A percentile compares a stretch with the other conserved stretches of the same genome.
phyloP scores from a whole-genome alignment of 768 basidiomycete species.

The Royoungia palumana region DNA sequence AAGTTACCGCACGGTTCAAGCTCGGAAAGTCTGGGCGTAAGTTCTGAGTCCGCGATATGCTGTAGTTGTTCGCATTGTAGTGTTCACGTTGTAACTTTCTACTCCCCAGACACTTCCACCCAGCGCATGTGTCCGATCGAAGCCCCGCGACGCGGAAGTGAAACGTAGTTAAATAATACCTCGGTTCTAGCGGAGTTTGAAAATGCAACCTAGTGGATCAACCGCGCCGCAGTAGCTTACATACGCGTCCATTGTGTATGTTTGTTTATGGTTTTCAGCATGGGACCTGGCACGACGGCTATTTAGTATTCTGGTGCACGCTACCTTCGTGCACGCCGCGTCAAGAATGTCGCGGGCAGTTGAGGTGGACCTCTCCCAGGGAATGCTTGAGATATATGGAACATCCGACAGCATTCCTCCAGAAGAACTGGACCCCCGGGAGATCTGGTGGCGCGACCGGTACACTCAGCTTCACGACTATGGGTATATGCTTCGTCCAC shows the following conservation, averaged over 20 bases:
- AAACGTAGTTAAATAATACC: too few species aligned
- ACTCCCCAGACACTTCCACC: not conserved
- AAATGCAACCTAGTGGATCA: too few species aligned
- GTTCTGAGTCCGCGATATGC: not conserved
- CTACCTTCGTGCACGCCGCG: not conserved
- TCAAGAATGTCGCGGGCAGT: not conserved
- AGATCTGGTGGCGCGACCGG: too few species aligned
- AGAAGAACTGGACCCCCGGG: too few species aligned
- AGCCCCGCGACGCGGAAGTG: conserved; percentile 1
- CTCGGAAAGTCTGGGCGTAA: too few species aligned
- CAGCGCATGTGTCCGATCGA: conserved; percentile 7
- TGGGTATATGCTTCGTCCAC: too few species aligned
- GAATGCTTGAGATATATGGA: not conserved
- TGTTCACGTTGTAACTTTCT: too few species aligned
- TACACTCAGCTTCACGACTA: too few species aligned
- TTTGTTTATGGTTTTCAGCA: conserved; percentile 15
- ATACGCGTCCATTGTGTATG: not conserved
- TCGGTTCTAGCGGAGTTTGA: too few species aligned
- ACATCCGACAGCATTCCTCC: not conserved
- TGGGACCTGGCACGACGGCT: not conserved
- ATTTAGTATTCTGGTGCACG: not conserved
- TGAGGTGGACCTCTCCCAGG: not conserved
- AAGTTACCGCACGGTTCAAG: too few species aligned
- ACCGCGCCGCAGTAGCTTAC: not conserved
- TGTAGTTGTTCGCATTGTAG: not conserved